Percentiles rank a stretch among this genome's conserved stretches.
Evolutionary conservation across 2,329 filamentous ascomycete genomes (phyloP).

Genomic region (Colletotrichum costaricense): DNA sequence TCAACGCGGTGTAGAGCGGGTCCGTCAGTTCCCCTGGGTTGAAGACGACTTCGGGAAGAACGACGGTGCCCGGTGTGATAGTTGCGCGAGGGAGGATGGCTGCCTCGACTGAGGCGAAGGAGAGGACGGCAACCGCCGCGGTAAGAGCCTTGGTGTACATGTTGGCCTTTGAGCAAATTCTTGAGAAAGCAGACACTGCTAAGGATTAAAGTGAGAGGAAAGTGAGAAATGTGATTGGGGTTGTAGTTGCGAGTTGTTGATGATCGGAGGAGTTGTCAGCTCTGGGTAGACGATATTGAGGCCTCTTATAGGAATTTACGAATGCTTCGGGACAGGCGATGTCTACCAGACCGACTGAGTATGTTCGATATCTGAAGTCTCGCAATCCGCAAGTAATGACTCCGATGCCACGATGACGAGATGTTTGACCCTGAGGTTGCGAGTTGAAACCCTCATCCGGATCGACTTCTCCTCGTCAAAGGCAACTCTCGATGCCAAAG

Average conservation of each 20-base stretch:
- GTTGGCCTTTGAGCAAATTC: background rate
- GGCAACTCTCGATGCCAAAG: background rate
- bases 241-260: background rate
- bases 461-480: background rate
- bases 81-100: slow-evolving; percentile 5
- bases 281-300: background rate
- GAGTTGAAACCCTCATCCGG: background rate
- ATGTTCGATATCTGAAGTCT: background rate
- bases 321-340: background rate
- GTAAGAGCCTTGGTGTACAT: background rate
- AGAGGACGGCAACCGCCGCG: background rate
- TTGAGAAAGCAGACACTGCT: background rate
- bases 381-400: background rate
- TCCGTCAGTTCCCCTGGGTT: background rate
- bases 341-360: background rate
- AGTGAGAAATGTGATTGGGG: background rate
- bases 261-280: background rate
- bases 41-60: slow-evolving; percentile 15
- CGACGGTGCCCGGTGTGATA: background rate
- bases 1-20: background rate
- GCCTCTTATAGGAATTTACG: background rate
- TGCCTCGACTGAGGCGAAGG: background rate
- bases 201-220: too few relatives aligned
- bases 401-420: background rate
- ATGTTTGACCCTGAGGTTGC: background rate